Percentiles rank a stretch among this genome's conserved stretches.
These are phyloP conservation scores for Colletotrichum spaethianum DNA, from an alignment of 2,329 filamentous ascomycete genomes.

Conservation along the genomic window DNA sequence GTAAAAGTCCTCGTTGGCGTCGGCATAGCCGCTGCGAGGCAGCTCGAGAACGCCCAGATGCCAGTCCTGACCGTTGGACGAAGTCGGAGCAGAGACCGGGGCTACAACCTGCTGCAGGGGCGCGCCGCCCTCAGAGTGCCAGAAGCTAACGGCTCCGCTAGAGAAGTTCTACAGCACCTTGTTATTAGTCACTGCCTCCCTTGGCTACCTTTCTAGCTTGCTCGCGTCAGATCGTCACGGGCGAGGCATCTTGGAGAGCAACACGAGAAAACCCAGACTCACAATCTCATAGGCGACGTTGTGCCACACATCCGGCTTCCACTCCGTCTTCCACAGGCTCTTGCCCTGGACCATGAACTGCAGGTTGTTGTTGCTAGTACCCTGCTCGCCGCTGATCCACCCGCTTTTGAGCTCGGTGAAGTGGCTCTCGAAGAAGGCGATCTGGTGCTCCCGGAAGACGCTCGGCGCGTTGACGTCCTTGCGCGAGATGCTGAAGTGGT, in stretches of 20 bases:
- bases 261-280: constrained; percentile 39
- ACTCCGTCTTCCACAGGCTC: constrained; percentile 74
- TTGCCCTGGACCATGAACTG: constrained; percentile 75
- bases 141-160: constrained; percentile 74
- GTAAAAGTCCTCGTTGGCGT: constrained; percentile 75
- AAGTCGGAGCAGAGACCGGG: constrained; percentile 72
- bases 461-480: constrained; percentile 72
- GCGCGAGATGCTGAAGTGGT: constrained; percentile 79
- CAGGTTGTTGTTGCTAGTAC: constrained; percentile 65
- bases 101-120: constrained; percentile 71
- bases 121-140: constrained; percentile 76
- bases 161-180: constrained; percentile 66
- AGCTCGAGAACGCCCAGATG: constrained; percentile 80
- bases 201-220: not conserved
- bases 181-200: not conserved
- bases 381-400: constrained; percentile 64
- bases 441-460: constrained; percentile 76
- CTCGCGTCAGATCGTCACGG: not conserved
- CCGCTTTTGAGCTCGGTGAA: constrained; percentile 83
- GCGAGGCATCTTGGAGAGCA: not conserved
- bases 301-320: constrained; percentile 77
- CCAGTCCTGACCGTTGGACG: constrained; percentile 79
- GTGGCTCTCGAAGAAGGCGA: constrained; percentile 75
- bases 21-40: constrained; percentile 68
- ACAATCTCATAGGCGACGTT: constrained; percentile 81